Evolutionary conservation across 1,284 basidiomycete genomes (phyloP).

Genomic region (Pseudozyma tsukubaensis): DNA sequence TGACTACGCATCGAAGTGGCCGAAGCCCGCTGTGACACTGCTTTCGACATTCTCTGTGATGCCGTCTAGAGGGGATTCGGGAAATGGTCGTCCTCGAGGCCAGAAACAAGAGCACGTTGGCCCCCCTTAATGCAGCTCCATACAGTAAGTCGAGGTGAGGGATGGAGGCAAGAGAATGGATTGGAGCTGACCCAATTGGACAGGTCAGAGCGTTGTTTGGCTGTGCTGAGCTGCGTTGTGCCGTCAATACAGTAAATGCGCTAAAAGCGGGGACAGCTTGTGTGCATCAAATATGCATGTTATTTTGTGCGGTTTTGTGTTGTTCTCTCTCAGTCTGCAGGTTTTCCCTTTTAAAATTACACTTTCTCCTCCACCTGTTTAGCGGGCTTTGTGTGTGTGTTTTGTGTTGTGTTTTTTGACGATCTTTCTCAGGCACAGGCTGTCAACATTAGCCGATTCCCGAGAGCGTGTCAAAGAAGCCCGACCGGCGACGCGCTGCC

Average conservation of each 20-base stretch:
- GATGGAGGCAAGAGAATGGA: neutral
- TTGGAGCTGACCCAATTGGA: neutral
- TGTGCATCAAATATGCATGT: neutral
- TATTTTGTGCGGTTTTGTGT: slow-evolving; percentile 4
- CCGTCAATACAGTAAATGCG: neutral
- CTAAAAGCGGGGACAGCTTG: neutral
- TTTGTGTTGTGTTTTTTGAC: neutral
- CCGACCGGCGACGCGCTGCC: too few species aligned
- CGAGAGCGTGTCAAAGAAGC: too few species aligned
- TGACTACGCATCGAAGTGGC: slow-evolving; percentile 33
- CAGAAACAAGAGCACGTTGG: neutral
- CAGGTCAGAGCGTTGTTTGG: too few species aligned
- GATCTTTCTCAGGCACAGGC: neutral
- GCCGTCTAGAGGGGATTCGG: neutral
- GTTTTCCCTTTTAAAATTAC: neutral
- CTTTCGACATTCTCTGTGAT: slow-evolving; percentile 28
- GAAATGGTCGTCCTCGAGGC: neutral
- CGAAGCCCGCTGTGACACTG: slow-evolving; percentile 44
- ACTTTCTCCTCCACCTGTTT: neutral
- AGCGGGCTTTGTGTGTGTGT: neutral
- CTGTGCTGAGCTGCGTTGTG: too few species aligned
- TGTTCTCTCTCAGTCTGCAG: neutral
- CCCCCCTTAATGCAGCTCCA: neutral
- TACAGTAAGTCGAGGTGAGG: neutral
- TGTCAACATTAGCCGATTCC: too few species aligned